These are phyloP conservation scores for Croton laevigatus DNA, from an alignment of 441 rosid species.

Conservation along the genomic window DNA sequence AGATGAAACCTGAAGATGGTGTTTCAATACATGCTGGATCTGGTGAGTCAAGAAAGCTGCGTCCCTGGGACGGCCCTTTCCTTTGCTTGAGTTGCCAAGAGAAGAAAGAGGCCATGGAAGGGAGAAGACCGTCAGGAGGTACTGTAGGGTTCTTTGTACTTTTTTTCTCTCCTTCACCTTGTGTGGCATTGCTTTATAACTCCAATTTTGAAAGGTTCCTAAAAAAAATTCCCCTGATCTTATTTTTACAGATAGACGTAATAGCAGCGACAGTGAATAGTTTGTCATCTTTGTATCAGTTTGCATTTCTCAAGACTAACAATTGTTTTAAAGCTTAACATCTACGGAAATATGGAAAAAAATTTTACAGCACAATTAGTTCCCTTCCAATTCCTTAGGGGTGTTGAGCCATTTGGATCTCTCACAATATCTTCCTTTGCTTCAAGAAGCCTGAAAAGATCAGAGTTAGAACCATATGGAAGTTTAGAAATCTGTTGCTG, in stretches of 20 bases:
- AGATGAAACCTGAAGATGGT: conserved; percentile 95
- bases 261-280: conserved; percentile 92
- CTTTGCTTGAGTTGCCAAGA: conserved; percentile 96
- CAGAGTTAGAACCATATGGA: conserved; percentile 22
- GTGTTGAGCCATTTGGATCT: conserved; percentile 29
- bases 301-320: conserved; percentile 30
- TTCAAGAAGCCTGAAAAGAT: conserved; percentile 34
- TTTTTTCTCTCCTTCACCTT: neutral
- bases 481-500: conserved; percentile 26
- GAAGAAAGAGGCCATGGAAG: conserved; percentile 99
- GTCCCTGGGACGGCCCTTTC: conserved; percentile 99
- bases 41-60: conserved; percentile 53
- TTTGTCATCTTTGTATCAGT: conserved; percentile 13
- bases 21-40: conserved; percentile 83
- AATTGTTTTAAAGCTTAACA: conserved; percentile 36
- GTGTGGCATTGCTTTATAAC: neutral
- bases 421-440: conserved; percentile 16
- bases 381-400: conserved; percentile 24
- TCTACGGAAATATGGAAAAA: conserved; percentile 27
- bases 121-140: conserved; percentile 84
- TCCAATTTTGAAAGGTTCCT: conserved; percentile 7
- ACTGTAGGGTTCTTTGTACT: conserved; percentile 10
- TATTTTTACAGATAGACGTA: conserved; percentile 51
- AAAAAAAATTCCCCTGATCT: neutral
- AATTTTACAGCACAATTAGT: conserved; percentile 8